Percentiles rank a stretch among this genome's conserved stretches.
These are phyloP conservation scores for Botrytis sinoallii DNA, from an alignment of 2,329 filamentous ascomycete genomes.

Conservation along the genomic window DNA sequence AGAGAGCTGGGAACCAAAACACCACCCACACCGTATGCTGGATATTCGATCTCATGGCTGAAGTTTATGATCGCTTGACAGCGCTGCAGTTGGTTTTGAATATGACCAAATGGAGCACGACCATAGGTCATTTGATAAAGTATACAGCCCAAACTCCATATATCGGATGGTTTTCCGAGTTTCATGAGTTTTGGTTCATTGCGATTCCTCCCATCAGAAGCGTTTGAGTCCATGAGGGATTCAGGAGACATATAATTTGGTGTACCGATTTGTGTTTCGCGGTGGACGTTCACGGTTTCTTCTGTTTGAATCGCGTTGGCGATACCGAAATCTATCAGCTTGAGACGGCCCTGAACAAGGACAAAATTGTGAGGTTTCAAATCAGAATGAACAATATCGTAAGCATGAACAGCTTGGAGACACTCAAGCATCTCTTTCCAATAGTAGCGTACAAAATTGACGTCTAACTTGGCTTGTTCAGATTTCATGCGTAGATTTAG, in stretches of 20 bases:
- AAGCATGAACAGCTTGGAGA: constrained; percentile 80
- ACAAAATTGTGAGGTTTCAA: constrained; percentile 98
- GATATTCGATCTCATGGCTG: constrained; percentile 69
- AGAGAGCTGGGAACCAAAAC: constrained; percentile 57
- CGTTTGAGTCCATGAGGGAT: constrained; percentile 83
- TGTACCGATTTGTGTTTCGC: constrained; percentile 91
- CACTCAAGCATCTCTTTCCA: constrained; percentile 99
- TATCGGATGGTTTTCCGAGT: constrained; percentile 89
- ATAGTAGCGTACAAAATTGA: constrained; percentile 91
- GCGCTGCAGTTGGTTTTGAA: constrained; percentile 79
- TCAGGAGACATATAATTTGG: constrained; percentile 99
- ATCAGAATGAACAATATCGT: constrained; percentile 94
- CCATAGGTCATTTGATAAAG: constrained; percentile 98
- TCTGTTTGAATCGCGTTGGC: constrained; percentile 95
- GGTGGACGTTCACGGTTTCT: constrained; percentile 94
- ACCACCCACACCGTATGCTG: constrained; percentile 64
- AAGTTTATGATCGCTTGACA: constrained; percentile 86
- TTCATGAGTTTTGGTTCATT: constrained; percentile 76
- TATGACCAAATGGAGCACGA: constrained; percentile 91
- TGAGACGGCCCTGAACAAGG: constrained; percentile 82
- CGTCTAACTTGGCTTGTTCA: constrained; percentile 74
- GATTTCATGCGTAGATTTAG: constrained; percentile 69
- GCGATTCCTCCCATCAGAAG: constrained; percentile 41
- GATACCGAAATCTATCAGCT: constrained; percentile 98
- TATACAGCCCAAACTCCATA: constrained; percentile 96